These are phyloP conservation scores for Cordyceps pruinosa DNA, from an alignment of 2,329 filamentous ascomycete species.

Conservation along the genomic window DNA sequence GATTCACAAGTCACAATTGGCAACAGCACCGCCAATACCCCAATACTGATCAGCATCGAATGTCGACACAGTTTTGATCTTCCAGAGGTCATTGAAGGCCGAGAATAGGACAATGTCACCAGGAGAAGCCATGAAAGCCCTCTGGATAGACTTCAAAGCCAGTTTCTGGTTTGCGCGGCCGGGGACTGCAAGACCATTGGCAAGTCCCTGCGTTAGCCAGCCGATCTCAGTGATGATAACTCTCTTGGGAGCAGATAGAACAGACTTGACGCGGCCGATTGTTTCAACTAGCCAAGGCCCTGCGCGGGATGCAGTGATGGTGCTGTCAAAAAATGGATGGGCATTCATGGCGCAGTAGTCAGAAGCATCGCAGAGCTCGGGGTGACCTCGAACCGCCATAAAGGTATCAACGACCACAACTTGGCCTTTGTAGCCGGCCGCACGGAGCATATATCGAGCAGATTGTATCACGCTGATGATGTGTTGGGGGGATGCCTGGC, in stretches of 20 bases:
- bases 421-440: slow-evolving; percentile 60
- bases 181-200: slow-evolving; percentile 64
- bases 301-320: slow-evolving; percentile 50
- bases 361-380: slow-evolving; percentile 61
- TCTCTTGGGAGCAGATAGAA: slow-evolving; percentile 44
- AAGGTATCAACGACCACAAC: slow-evolving; percentile 80
- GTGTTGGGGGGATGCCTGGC: slow-evolving; percentile 41
- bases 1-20: slow-evolving; percentile 8
- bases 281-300: slow-evolving; percentile 60
- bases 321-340: slow-evolving; percentile 75
- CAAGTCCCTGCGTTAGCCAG: slow-evolving; percentile 65
- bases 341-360: slow-evolving; percentile 78
- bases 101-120: slow-evolving; percentile 64
- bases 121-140: slow-evolving; percentile 44
- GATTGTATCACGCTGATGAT: slow-evolving; percentile 52
- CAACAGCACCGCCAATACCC: slow-evolving; percentile 48
- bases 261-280: slow-evolving; percentile 36
- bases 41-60: slow-evolving; percentile 71
- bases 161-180: slow-evolving; percentile 56
- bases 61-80: slow-evolving; percentile 53
- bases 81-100: slow-evolving; percentile 76
- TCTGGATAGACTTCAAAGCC: slow-evolving; percentile 60
- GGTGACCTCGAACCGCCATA: slow-evolving; percentile 57
- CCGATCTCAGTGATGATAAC: slow-evolving; percentile 76
- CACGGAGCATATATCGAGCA: slow-evolving; percentile 51